These are phyloP conservation scores for Alternaria sp. DNA, from an alignment of 2,329 filamentous ascomycete genomes.

Conservation along the genomic window DNA sequence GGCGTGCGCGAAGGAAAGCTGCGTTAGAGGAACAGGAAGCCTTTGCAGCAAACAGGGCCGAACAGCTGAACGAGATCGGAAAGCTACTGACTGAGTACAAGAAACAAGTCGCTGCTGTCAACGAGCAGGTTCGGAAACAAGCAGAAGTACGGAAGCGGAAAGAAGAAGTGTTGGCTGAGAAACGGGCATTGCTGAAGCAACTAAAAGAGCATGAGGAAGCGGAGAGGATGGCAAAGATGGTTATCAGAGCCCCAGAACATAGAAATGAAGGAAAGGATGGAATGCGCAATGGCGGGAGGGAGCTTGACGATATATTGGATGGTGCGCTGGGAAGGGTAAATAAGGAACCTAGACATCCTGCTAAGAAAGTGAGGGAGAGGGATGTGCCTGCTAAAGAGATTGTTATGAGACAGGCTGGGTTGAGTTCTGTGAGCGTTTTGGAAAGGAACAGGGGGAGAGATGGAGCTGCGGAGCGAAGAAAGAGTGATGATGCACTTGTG, in stretches of 20 bases:
- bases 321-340: conserved; percentile 4
- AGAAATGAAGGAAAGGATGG: background rate
- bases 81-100: background rate
- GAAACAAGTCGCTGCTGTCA: background rate
- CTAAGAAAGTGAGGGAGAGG: background rate
- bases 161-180: background rate
- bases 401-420: background rate
- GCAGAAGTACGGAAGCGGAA: conserved; percentile 5
- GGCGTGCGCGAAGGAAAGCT: background rate
- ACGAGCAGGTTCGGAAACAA: background rate
- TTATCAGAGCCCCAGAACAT: background rate
- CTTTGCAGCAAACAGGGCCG: background rate
- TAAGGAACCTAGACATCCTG: background rate
- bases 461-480: background rate
- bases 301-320: conserved; percentile 11
- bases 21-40: background rate
- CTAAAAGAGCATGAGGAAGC: conserved; percentile 3
- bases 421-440: background rate
- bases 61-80: background rate
- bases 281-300: no score
- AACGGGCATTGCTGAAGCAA: conserved; percentile 4
- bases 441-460: background rate
- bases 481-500: background rate
- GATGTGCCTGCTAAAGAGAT: background rate
- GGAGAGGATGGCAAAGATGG: background rate